phyloP scores from a whole-genome alignment of 1,284 basidiomycete species.

The Taiwanofungus camphoratus region DNA sequence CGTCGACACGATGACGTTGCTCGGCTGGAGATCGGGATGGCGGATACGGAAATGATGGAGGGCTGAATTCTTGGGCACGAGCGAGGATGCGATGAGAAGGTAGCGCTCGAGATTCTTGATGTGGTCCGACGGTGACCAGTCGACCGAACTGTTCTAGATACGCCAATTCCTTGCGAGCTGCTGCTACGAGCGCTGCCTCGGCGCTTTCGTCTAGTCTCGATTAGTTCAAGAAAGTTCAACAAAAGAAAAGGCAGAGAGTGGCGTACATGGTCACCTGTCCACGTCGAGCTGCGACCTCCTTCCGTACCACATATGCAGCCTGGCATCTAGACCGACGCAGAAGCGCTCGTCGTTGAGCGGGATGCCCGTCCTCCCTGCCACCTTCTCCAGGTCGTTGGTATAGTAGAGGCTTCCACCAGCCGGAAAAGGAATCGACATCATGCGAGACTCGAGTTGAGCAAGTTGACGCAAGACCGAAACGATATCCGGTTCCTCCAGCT shows the following conservation, averaged over 20 bases:
- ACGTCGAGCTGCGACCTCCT: slow-evolving; percentile 43
- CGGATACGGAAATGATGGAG: slow-evolving; percentile 28
- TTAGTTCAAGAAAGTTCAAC: slow-evolving; percentile 27
- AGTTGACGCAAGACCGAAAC: slow-evolving; percentile 39
- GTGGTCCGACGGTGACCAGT: slow-evolving; percentile 44
- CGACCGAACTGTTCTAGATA: slow-evolving; percentile 44
- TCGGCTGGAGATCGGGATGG: slow-evolving; percentile 35
- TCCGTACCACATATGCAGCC: slow-evolving; percentile 40
- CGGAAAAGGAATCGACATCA: slow-evolving; percentile 47
- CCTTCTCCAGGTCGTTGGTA: slow-evolving; percentile 35
- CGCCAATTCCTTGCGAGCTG: slow-evolving; percentile 43
- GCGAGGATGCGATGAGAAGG: slow-evolving; percentile 33
- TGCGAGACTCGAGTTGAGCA: slow-evolving; percentile 39
- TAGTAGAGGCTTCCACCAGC: slow-evolving; percentile 51
- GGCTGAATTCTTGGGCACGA: slow-evolving; percentile 29
- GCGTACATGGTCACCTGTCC: slow-evolving; percentile 44
- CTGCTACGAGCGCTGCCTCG: slow-evolving; percentile 39
- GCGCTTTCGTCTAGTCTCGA: slow-evolving; percentile 35
- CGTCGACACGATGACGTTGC: slow-evolving; percentile 33
- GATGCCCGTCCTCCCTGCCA: slow-evolving; percentile 28
- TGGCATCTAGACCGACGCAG: slow-evolving; percentile 44
- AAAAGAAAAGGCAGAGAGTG: slow-evolving; percentile 28
- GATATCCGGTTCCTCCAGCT: slow-evolving; percentile 36
- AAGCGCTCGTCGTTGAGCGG: slow-evolving; percentile 36
- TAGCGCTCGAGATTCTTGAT: slow-evolving; percentile 31